Evolutionary conservation across 371 early-diverging fungal genomes (phyloP).

Genomic region (Actinomortierella ambigua): DNA sequence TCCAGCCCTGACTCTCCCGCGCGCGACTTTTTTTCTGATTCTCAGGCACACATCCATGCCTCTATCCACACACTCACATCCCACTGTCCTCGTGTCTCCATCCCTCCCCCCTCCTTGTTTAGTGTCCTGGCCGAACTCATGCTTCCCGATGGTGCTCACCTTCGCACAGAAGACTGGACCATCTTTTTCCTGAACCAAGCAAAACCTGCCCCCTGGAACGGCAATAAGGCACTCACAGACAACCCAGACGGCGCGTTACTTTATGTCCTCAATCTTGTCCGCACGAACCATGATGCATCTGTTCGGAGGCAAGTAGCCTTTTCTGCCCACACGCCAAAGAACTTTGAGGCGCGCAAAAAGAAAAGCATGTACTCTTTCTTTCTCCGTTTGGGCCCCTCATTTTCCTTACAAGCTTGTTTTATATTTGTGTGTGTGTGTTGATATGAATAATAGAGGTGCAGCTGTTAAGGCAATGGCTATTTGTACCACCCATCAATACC

Average conservation of each 20-base stretch:
- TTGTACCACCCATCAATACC: slow-evolving; percentile 84
- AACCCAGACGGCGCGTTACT: slow-evolving; percentile 65
- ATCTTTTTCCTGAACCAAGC: slow-evolving; percentile 86
- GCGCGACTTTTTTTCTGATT: no score
- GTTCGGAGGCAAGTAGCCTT: slow-evolving; percentile 64
- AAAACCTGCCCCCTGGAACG: slow-evolving; percentile 59
- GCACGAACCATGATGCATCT: slow-evolving; percentile 85
- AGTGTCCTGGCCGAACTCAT: slow-evolving; percentile 91
- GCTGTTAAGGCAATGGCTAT: slow-evolving; percentile 95
- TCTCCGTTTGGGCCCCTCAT: not conserved
- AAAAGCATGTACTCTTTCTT: not conserved
- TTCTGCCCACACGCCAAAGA: no score
- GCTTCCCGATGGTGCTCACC: slow-evolving; percentile 95
- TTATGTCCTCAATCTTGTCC: slow-evolving; percentile 88
- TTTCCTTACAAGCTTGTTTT: not conserved
- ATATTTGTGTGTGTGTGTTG: not conserved
- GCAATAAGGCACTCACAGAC: slow-evolving; percentile 50
- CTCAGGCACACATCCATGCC: no score
- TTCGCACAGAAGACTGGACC: slow-evolving; percentile 94
- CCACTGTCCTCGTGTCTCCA: not conserved
- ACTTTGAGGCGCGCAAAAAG: not conserved
- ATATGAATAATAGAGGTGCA: slow-evolving; percentile 69
- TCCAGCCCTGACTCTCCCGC: no score
- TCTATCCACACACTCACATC: not conserved
- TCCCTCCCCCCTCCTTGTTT: not conserved